Evolutionary conservation across 1,284 basidiomycete species (phyloP), one percentile per base, ranked within the genome.

Genomic region (Pseudozyma thailandica): DNA sequence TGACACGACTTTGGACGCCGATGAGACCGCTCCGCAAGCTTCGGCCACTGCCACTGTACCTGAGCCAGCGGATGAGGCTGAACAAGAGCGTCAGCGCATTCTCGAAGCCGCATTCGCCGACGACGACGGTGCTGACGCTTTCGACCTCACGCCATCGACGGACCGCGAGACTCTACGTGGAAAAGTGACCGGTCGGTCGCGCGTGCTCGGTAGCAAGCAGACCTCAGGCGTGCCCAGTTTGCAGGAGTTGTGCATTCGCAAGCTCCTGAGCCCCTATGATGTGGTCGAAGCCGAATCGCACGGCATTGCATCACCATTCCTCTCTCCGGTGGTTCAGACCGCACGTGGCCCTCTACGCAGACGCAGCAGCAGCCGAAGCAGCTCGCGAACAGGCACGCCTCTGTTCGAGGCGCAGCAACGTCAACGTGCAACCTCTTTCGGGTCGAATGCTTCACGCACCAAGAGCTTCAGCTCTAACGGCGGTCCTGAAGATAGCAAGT

Each of bases 171-270:
- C 31, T 33, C 4, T 15, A 10, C 16, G 53, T 31, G 48, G 47
- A 44, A 56, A 58, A 35, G 71, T 64, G 13, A 39, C 53, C n/a
- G 64, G 72, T 21, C 46, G 64, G 6, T 58, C 56, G 20, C 56
- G 73, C 10, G 70, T 65, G 33, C 62, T 77, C 4, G 77, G 68
- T 2, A 39, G 39, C 25, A 69, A 71, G 16, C 37, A 59, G 43
- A 46, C 45, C 13, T 35, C 41, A 4, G 50, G 48, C 4, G 12
- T 77, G 21, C 74, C 79, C 7, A 66, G 55, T 39, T 48, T 80
- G 20, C 50, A 37, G 26, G 75, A 79, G 38, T 39, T 79, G n/a
- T 80, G 79, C 62, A 68, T 80, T 30, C 66, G 72, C 25, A 69
- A 61, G 20, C 72, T 80, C 39, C 56, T 80, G 25, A 59, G 69